A percentile compares a stretch with the other conserved stretches of the same genome.
These are phyloP conservation scores for Rosa persica DNA, from an alignment of 306 rosid genomes.

Conservation along the genomic window DNA sequence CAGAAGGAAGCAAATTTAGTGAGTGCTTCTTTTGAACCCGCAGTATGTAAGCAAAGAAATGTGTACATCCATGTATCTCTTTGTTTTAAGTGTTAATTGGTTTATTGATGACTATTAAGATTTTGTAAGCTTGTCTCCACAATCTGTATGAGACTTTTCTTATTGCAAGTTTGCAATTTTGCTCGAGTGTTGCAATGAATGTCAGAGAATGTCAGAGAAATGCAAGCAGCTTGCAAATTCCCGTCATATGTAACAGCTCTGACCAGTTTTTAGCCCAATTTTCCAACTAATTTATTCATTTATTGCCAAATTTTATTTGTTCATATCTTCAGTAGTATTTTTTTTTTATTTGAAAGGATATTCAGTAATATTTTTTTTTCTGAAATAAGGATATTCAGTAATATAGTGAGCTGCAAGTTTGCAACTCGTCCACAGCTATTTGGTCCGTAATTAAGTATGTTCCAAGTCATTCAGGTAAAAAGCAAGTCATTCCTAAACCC, in stretches of 20 bases:
- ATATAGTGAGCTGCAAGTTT: not conserved
- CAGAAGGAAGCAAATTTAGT: conserved; percentile 40
- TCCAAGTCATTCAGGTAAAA: too few species aligned
- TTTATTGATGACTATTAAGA: conserved; percentile 3
- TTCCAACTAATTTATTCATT: not conserved
- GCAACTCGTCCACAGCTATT: not conserved
- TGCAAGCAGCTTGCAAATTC: not conserved
- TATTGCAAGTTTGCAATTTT: not conserved
- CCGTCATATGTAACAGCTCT: not conserved
- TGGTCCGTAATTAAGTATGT: too few species aligned
- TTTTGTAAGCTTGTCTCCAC: not conserved
- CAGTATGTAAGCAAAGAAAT: conserved; percentile 21
- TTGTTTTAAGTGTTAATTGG: not conserved
- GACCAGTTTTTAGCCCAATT: not conserved
- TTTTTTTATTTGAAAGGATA: too few species aligned
- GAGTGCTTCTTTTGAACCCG: conserved; percentile 37
- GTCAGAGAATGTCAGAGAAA: not conserved
- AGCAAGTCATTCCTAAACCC: not conserved
- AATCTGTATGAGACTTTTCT: conserved; percentile 9
- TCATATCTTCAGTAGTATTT: not conserved
- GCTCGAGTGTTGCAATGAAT: not conserved
- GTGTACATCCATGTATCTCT: not conserved
- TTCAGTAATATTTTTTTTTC: not conserved
- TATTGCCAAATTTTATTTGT: not conserved
- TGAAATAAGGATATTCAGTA: too few species aligned